These are phyloP conservation scores for Didymella lethalis DNA, from an alignment of 2,329 filamentous ascomycete genomes.

Conservation along the genomic window DNA sequence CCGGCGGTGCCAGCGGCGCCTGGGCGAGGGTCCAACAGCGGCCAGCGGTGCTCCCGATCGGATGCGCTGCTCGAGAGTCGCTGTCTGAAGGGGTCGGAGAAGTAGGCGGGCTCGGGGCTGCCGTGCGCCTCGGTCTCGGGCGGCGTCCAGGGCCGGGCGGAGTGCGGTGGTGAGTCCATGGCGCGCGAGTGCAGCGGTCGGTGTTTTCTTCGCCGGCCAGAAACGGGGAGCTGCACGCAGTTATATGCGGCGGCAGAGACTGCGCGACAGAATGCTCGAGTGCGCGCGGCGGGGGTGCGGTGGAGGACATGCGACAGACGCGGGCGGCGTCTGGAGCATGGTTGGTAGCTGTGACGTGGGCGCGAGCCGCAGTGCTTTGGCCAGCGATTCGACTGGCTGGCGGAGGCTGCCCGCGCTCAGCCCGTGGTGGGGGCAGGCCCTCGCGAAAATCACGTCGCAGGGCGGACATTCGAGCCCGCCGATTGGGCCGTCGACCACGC, in stretches of 20 bases:
- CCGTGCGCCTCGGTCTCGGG: constrained; percentile 35
- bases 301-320: constrained; percentile 19
- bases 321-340: constrained; percentile 7
- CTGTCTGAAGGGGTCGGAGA: constrained; percentile 29
- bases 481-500: constrained; percentile 17
- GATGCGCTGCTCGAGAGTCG: constrained; percentile 23
- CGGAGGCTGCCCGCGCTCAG: neutral
- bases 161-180: constrained; percentile 34
- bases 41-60: constrained; percentile 23
- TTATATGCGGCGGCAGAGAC: constrained; percentile 18
- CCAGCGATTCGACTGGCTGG: constrained; percentile 7
- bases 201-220: constrained; percentile 17
- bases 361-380: constrained; percentile 9
- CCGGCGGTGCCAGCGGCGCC: constrained; percentile 8
- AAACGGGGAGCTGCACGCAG: constrained; percentile 10
- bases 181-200: constrained; percentile 23
- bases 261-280: constrained; percentile 10
- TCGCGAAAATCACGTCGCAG: constrained; percentile 16
- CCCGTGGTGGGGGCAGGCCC: constrained; percentile 14
- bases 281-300: constrained; percentile 9
- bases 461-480: constrained; percentile 15
- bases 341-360: constrained; percentile 25
- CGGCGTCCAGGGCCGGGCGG: constrained; percentile 43
- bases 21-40: constrained; percentile 17
- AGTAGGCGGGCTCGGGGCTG: constrained; percentile 31